A percentile compares a stretch with the other conserved stretches of the same genome.
These are phyloP conservation scores for Fusarium denticulatum DNA, from an alignment of 2,329 filamentous ascomycete genomes.

Conservation along the genomic window DNA sequence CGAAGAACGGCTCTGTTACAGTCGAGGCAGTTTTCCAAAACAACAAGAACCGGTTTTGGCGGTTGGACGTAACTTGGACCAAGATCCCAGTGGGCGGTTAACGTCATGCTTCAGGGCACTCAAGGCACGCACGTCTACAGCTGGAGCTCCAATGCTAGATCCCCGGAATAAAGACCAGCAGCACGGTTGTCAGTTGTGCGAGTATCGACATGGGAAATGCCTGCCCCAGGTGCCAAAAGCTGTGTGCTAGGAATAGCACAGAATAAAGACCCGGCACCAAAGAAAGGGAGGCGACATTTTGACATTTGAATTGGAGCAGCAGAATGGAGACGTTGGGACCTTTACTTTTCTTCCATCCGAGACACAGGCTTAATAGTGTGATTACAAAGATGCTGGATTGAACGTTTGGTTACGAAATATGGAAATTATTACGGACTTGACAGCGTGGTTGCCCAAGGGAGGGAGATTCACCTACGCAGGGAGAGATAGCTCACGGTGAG, in stretches of 20 bases:
- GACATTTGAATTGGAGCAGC: constrained; percentile 36
- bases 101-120: constrained; percentile 37
- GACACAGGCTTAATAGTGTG: constrained; percentile 21
- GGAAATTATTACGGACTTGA: constrained; percentile 1
- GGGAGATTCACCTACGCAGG: constrained; percentile 29
- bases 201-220: constrained; percentile 35
- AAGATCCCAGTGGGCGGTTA: constrained; percentile 19
- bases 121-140: neutral
- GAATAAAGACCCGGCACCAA: constrained; percentile 30
- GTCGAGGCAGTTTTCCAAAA: constrained; percentile 32
- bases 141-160: constrained; percentile 20
- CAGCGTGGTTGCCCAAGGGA: constrained; percentile 21
- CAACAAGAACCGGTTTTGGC: constrained; percentile 35
- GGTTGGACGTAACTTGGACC: constrained; percentile 11
- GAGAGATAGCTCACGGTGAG: constrained; percentile 1
- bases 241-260: constrained; percentile 38
- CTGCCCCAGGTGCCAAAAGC: constrained; percentile 22
- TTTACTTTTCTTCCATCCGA: constrained; percentile 6
- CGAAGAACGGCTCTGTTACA: constrained; percentile 35
- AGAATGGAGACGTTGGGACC: constrained; percentile 22
- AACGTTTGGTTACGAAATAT: constrained; percentile 10
- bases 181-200: constrained; percentile 21
- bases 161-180: constrained; percentile 19
- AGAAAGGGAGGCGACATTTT: constrained; percentile 30
- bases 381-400: constrained; percentile 11